phyloP scores from a whole-genome alignment of 139 green algal species.

The Micractinium conductrix region DNA sequence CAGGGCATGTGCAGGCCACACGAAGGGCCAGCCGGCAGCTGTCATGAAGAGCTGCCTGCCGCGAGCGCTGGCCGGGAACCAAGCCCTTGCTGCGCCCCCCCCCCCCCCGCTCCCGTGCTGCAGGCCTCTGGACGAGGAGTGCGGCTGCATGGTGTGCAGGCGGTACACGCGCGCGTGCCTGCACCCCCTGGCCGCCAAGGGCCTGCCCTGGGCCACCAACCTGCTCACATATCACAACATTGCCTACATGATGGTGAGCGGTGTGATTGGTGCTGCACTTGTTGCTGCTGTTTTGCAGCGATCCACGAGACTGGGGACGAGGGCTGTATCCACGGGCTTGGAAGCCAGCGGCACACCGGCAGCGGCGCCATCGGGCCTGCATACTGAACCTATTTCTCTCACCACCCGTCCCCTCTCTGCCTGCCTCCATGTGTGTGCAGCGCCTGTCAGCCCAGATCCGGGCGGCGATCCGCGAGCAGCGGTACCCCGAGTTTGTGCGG shows the following conservation, averaged over 20 bases:
- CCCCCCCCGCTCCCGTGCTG: not conserved
- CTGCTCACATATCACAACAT: slow-evolving; percentile 94
- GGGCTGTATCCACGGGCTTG: not conserved
- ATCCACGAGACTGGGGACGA: not conserved
- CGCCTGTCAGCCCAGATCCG: slow-evolving; percentile 65
- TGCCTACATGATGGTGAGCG: slow-evolving; percentile 78
- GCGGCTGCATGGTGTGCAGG: slow-evolving; percentile 82
- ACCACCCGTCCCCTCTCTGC: not conserved
- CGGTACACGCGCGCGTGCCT: slow-evolving; percentile 84
- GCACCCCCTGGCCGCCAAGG: slow-evolving; percentile 77
- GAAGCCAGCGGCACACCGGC: not conserved
- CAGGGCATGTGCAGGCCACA: not conserved
- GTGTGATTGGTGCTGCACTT: not conserved
- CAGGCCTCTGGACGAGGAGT: slow-evolving; percentile 78
- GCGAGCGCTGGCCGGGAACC: too few relatives aligned
- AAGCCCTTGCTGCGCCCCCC: not conserved
- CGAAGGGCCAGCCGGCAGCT: too few relatives aligned
- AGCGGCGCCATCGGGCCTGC: not conserved
- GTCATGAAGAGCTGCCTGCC: too few relatives aligned
- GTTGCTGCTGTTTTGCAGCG: not conserved
- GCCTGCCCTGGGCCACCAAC: slow-evolving; percentile 70
- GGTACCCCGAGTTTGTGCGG: slow-evolving; percentile 76
- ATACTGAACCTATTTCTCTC: not conserved
- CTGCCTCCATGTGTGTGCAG: not conserved
- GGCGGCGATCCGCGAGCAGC: slow-evolving; percentile 64